Evolutionary conservation across 192 early-diverging fungal species (phyloP), one percentile per base, ranked within the genome.

Genomic region (Martensiomyces pterosporus): DNA sequence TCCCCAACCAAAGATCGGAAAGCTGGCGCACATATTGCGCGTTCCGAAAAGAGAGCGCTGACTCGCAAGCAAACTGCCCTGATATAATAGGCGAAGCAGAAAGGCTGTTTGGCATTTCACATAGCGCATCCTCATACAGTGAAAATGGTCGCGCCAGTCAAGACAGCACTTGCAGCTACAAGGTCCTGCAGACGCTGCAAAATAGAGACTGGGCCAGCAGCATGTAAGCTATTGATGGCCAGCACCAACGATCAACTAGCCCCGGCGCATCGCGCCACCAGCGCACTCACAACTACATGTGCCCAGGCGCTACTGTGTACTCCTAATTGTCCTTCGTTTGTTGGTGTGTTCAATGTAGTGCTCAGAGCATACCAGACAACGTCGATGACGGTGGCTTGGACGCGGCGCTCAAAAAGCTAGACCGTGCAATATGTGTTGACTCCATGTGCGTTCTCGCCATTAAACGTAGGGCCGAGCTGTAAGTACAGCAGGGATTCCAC

Each of bases 11-110:
- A n/a, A n/a, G n/a, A n/a, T n/a, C n/a, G n/a, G n/a, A n/a, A n/a
- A n/a, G n/a, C n/a, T 61, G 59, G 59, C 59, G 46, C 24, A 43
- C 39, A 10, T 61, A 61, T 34, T 27, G 45, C 24, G 18, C 22
- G 21, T 39, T 54, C 15, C 43, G 51, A 19, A 40, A 49, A 16
- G 59, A 61, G 24, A 33, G 49, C 23, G 59, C 51, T 4, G 39
- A 61, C 36, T 24, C 46, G 14, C 43, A 44, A 9, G 38, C 40
- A 43, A 39, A 23, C 19, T 54, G 59, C 13, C 59, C 51, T 1
- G 59, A 61, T 26, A 32, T 38, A 2, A 43, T 54, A 14, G 16
- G 32, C 39, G 59, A 53, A 26, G 45, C 51, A 18, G 59, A 61
- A 24, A 37, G 18, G 39, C 46, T 61, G 39, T 54, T 61, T 53